Evolutionary conservation across 176 grass and related monocot species (phyloP).

Genomic region (Puccinellia tenuiflora): DNA sequence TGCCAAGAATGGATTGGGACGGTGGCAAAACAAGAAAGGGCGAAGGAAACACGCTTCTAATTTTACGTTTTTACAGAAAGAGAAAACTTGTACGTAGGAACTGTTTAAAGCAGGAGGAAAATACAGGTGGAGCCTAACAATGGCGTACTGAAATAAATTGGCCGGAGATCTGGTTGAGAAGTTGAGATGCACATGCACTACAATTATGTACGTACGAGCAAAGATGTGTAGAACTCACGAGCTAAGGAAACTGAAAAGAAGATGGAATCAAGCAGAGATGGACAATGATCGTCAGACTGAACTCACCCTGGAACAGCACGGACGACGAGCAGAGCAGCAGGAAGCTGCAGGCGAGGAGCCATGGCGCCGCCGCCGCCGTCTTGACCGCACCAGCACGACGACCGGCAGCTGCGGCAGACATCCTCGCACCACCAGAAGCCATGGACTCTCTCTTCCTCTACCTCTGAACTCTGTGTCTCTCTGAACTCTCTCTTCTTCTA

Average conservation of each 20-base stretch:
- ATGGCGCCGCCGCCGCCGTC: background rate
- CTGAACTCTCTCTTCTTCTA: background rate
- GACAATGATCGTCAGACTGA: background rate
- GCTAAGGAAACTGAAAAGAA: background rate
- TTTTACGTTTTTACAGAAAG: background rate
- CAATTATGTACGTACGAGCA: too few species aligned
- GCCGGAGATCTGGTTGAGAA: background rate
- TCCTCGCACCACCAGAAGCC: background rate
- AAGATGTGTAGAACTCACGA: background rate
- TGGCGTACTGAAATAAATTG: background rate
- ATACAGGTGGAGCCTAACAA: background rate
- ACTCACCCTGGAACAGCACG: slow-evolving; percentile 19
- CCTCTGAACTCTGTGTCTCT: background rate
- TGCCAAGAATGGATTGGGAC: background rate
- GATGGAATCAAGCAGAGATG: background rate
- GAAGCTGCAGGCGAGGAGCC: slow-evolving; percentile 16
- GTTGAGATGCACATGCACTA: too few species aligned
- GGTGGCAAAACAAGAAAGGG: background rate
- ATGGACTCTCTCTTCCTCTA: background rate
- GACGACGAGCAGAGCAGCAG: slow-evolving; percentile 27
- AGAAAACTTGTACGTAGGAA: background rate
- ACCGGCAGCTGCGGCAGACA: background rate
- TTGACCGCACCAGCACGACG: background rate
- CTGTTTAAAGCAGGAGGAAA: background rate
- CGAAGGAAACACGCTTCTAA: background rate